Evolutionary conservation across 306 rosid genomes (phyloP), one percentile per base, ranked within the genome.

Genomic region (Abrus pulchellus): DNA sequence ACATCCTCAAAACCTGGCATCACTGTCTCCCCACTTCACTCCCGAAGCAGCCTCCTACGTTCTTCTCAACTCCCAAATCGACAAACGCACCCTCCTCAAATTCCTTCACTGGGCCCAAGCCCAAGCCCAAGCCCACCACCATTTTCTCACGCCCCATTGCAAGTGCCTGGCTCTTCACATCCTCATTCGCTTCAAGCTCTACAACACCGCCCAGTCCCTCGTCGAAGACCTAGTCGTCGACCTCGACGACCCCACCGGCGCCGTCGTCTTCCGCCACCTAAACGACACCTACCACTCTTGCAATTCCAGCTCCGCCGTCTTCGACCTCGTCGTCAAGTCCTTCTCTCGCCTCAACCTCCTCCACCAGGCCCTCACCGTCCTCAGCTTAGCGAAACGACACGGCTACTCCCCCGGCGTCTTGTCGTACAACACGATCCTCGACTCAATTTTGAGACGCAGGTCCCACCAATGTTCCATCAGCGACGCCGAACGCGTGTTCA

Each of bases 141-240:
- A 29, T 1, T 94, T 94, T 88, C 75, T 92, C 84, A 89, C 88
- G 48, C 83, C 83, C 70, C 91, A 76, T 11, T 84, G 87, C 87
- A 86, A 93, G 83, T 91, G 94, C 83, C 81, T 94, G n/a, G 84
- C 95, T n/a, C 88, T 94, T 64, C 99, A 94, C 80, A 80, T 90
- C 69, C 97, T 94, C 87, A 86, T 94, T 44, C 92, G 92, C 74
- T 90, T 91, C 89, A 86, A 88, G 75, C 97, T 90, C 85, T 90
- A 79, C 92, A 83, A 71, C 68, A 54, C 86, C 44, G 97, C 97
- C 3, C 99, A 86, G 49, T n/a, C 86, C 85, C 91, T 94, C 11
- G 97, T 94, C 13, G 88, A 86, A 67, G 87, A 90, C 52, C 83
- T 94, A 1, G 92, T 91, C 43, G 66, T 32, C 48, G 6, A 91